Percentiles rank a stretch among this genome's conserved stretches.
phyloP scores from a whole-genome alignment of 345 rosid species.

The Euclidium syriacum region DNA sequence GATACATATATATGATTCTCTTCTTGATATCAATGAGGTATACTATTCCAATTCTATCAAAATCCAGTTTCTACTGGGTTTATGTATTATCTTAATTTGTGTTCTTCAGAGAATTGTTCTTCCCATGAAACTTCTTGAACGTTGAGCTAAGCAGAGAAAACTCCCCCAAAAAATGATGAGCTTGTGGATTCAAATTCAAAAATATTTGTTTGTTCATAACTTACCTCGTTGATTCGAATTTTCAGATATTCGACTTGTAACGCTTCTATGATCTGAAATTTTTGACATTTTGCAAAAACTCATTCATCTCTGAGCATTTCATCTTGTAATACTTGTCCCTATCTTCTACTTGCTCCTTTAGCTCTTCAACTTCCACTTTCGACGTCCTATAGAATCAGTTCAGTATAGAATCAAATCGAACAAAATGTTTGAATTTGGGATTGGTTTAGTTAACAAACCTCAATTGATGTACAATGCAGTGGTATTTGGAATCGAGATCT shows the following conservation, averaged over 20 bases:
- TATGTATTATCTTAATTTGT: constrained; percentile 7
- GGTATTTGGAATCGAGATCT: constrained; percentile 37
- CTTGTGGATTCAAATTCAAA: not conserved
- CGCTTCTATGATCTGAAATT: constrained; percentile 34
- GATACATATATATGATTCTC: constrained; percentile 38
- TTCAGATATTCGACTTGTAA: constrained; percentile 35
- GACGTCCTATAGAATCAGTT: constrained; percentile 36
- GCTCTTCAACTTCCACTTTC: constrained; percentile 52
- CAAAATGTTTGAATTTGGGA: too few species aligned
- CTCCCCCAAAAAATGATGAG: too few species aligned
- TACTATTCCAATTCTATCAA: too few species aligned
- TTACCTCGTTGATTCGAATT: constrained; percentile 37
- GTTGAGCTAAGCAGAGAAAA: constrained; percentile 16
- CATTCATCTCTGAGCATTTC: constrained; percentile 47
- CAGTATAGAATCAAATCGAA: not conserved
- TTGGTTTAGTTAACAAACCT: too few species aligned
- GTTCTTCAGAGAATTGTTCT: constrained; percentile 9
- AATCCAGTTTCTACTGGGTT: too few species aligned
- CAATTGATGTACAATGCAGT: constrained; percentile 22
- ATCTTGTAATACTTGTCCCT: constrained; percentile 43
- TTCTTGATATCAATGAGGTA: constrained; percentile 38
- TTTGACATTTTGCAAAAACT: constrained; percentile 35
- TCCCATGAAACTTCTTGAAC: not conserved
- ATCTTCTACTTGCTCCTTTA: constrained; percentile 47
- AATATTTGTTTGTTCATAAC: not conserved